Evolutionary conservation across 140 eudicot genomes (phyloP), one percentile per base, ranked within the genome.

Genomic region (Stevia rebaudiana): DNA sequence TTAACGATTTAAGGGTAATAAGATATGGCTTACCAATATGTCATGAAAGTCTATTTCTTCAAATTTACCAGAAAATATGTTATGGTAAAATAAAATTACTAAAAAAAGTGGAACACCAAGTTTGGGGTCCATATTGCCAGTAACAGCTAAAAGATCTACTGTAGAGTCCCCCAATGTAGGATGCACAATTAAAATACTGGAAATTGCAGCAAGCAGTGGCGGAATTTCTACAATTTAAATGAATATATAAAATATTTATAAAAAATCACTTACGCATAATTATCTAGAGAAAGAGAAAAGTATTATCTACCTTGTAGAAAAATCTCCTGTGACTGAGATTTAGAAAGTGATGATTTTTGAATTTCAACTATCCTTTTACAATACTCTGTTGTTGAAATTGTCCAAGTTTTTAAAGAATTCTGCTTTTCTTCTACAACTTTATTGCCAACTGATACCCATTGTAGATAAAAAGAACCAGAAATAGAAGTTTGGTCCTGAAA

Each of bases 71-170:
- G 73, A 76, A 41, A 78, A 72, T 68, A 81, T 58, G 56, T 88
- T 84, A 55, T 68, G 80, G 94, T 85, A 88, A 79, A 79, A 92
- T 43, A 83, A 66, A 75, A 85, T 36, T 23, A 76, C 73, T 74
- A 92, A 78, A 77, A 92, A 74, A 36, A 88, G 69, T 5, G 99
- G 70, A 68, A 92, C 95, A 63, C 95, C 96, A 73, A 84, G 86
- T 73, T 80, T 81, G 62, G 94, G 83, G 57, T 83, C 95, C 85
- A 79, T 67, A 60, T 21, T 57, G 75, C 85, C 79, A 63, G 84
- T 72, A 67, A 72, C 75, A 76, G 81, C 84, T 72, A 92, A 78
- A 40, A 90, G 80, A 80, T 92, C 90, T 36, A 78, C 69, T 4
- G 94, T 85, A 65, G 77, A 81, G 61, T 77, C 77, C 49, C 88